phyloP scores from a whole-genome alignment of 805 yeast genomes.

The Priceomyces carsonii region DNA sequence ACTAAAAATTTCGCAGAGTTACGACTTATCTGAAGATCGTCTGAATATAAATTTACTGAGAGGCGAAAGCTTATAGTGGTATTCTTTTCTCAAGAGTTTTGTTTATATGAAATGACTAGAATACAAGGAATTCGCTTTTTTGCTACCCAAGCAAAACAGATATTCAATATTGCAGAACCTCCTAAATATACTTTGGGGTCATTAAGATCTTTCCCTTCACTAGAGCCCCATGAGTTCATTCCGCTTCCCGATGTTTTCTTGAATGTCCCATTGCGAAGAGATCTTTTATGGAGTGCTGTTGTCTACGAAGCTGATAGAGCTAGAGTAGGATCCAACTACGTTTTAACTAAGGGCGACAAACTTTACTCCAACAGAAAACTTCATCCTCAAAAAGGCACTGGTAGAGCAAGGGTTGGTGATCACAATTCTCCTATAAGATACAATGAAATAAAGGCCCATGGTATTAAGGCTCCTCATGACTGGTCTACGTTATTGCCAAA shows the following conservation, averaged over 20 bases:
- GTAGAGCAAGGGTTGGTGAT: slow-evolving; percentile 95
- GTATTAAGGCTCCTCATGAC: slow-evolving; percentile 88
- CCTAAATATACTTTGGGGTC: slow-evolving; percentile 77
- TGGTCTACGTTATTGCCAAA: slow-evolving; percentile 75
- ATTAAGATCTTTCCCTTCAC: slow-evolving; percentile 81
- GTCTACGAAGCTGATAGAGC: slow-evolving; percentile 86
- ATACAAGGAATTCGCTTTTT: slow-evolving; percentile 31
- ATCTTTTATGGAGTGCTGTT: slow-evolving; percentile 91
- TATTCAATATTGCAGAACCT: slow-evolving; percentile 41
- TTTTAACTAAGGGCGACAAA: slow-evolving; percentile 83
- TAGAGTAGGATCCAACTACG: slow-evolving; percentile 87
- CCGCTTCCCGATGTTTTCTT: slow-evolving; percentile 76
- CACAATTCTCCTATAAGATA: slow-evolving; percentile 90
- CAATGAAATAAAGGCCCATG: slow-evolving; percentile 88
- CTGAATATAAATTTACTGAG: no score
- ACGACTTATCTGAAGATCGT: no score
- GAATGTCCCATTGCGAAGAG: slow-evolving; percentile 81
- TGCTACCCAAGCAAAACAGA: slow-evolving; percentile 25
- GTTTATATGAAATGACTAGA: no score
- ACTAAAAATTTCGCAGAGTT: no score
- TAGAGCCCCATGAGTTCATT: slow-evolving; percentile 77
- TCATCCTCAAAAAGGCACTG: slow-evolving; percentile 89
- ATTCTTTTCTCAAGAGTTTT: no score
- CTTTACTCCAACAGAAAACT: slow-evolving; percentile 83
- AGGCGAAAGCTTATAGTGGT: no score